Evolutionary conservation across 495 filamentous ascomycete genomes (phyloP).

Genomic region (Hyphodiscus hymeniophilus): DNA sequence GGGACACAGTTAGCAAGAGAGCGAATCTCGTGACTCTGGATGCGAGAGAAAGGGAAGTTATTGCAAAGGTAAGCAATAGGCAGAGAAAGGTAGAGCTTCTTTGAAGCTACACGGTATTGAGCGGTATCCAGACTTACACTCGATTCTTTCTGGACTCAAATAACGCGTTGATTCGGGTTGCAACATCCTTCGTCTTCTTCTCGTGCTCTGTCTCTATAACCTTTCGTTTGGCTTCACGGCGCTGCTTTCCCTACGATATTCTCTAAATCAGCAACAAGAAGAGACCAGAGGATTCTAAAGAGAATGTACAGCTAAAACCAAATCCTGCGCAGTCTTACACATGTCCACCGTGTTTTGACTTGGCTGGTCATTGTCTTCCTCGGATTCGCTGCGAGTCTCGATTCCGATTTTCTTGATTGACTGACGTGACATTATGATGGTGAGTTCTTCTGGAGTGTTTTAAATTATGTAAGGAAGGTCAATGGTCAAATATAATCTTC

Average conservation of each 20-base stretch:
- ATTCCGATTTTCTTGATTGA: constrained; percentile 5
- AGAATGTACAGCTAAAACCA: constrained; percentile 11
- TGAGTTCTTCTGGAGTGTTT: neutral
- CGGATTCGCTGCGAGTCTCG: neutral
- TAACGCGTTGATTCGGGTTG: constrained; percentile 12
- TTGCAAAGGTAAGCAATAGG: neutral
- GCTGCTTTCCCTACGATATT: constrained; percentile 19
- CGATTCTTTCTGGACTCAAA: constrained; percentile 10
- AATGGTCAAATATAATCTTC: too few species aligned
- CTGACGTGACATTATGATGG: constrained; percentile 12
- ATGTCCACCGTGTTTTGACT: neutral
- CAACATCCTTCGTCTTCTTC: constrained; percentile 17
- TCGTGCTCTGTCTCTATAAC: constrained; percentile 20
- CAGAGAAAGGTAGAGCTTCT: too few species aligned
- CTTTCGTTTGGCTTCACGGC: constrained; percentile 20
- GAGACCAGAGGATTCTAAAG: neutral
- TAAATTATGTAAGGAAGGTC: too few species aligned
- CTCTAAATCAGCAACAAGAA: neutral
- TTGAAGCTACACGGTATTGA: neutral
- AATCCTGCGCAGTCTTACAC: constrained; percentile 8
- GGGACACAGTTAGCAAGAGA: neutral
- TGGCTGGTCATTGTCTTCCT: constrained; percentile 7
- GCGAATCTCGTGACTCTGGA: neutral
- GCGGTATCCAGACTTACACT: constrained; percentile 13
- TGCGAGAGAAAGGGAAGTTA: neutral